Evolutionary conservation across 352 stramenopile genomes (phyloP).

Genomic region (Phytophthora sojae): DNA sequence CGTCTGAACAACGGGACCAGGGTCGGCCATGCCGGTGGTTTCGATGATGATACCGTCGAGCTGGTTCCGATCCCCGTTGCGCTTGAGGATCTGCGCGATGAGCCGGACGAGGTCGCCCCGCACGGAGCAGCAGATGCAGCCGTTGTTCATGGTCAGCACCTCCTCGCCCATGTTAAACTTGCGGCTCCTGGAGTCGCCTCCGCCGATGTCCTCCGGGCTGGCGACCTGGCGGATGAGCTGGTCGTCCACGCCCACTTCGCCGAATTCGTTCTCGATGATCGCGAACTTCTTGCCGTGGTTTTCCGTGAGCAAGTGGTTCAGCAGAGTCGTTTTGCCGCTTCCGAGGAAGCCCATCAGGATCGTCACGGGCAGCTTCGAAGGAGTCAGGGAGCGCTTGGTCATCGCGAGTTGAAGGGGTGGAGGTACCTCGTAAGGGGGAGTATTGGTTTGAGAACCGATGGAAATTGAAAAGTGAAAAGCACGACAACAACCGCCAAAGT

Average conservation of each 20-base stretch:
- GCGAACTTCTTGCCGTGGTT: slow-evolving; percentile 93
- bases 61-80: slow-evolving; percentile 40
- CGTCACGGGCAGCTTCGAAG: slow-evolving; percentile 78
- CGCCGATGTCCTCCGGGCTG: slow-evolving; percentile 20
- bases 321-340: slow-evolving; percentile 94
- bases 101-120: slow-evolving; percentile 79
- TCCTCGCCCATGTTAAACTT: slow-evolving; percentile 66
- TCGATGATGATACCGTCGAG: slow-evolving; percentile 91
- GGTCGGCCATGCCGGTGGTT: slow-evolving; percentile 91
- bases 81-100: slow-evolving; percentile 68
- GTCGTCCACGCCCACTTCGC: slow-evolving; percentile 93
- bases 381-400: slow-evolving; percentile 39
- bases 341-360: slow-evolving; percentile 95
- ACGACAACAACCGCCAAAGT: neutral
- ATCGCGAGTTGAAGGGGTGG: slow-evolving; percentile 28
- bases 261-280: slow-evolving; percentile 98
- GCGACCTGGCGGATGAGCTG: slow-evolving; percentile 70
- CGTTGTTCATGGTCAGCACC: slow-evolving; percentile 95
- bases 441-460: slow-evolving; percentile 16
- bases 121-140: slow-evolving; percentile 97
- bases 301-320: slow-evolving; percentile 94
- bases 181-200: slow-evolving; percentile 37
- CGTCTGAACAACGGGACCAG: slow-evolving; percentile 90
- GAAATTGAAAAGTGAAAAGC: slow-evolving; percentile 32
- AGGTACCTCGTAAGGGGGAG: slow-evolving; percentile 5